Percentiles rank a stretch among this genome's conserved stretches.
Evolutionary conservation across 2,329 filamentous ascomycete species (phyloP).

Genomic region (Xylaria sp.): DNA sequence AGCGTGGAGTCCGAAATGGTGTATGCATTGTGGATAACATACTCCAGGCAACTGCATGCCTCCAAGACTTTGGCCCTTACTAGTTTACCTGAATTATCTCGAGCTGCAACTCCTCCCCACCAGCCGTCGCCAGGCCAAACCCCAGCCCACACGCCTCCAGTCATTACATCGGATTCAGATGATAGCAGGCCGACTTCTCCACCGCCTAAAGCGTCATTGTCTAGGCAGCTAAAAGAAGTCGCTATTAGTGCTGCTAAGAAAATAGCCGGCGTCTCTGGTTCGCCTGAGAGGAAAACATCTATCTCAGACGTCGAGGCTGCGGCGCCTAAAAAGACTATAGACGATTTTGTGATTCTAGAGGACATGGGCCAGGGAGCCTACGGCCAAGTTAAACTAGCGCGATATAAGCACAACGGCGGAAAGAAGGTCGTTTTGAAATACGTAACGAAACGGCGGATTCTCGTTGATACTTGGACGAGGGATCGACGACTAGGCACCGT

Average conservation of each 20-base stretch:
- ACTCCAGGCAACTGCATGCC: slow-evolving; percentile 90
- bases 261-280: slow-evolving; percentile 55
- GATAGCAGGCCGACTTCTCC: slow-evolving; percentile 54
- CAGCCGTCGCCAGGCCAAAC: slow-evolving; percentile 83
- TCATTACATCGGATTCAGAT: slow-evolving; percentile 66
- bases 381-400: slow-evolving; percentile 94
- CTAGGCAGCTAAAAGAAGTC: slow-evolving; percentile 67
- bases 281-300: slow-evolving; percentile 44
- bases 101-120: slow-evolving; percentile 76
- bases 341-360: slow-evolving; percentile 91
- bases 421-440: slow-evolving; percentile 96
- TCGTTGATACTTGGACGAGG: slow-evolving; percentile 98
- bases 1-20: slow-evolving; percentile 78
- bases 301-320: slow-evolving; percentile 53
- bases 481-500: slow-evolving; percentile 94
- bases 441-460: slow-evolving; percentile 94
- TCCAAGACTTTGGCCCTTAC: slow-evolving; percentile 66
- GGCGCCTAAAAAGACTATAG: slow-evolving; percentile 75
- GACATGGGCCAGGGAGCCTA: slow-evolving; percentile 99
- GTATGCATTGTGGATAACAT: slow-evolving; percentile 96
- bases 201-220: slow-evolving; percentile 59
- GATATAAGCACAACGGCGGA: slow-evolving; percentile 78
- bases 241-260: slow-evolving; percentile 66
- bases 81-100: slow-evolving; percentile 71
- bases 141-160: slow-evolving; percentile 65